Evolutionary conservation across 805 yeast genomes (phyloP), one percentile per base, ranked within the genome.

Genomic region (Saturnispora saitoi): DNA sequence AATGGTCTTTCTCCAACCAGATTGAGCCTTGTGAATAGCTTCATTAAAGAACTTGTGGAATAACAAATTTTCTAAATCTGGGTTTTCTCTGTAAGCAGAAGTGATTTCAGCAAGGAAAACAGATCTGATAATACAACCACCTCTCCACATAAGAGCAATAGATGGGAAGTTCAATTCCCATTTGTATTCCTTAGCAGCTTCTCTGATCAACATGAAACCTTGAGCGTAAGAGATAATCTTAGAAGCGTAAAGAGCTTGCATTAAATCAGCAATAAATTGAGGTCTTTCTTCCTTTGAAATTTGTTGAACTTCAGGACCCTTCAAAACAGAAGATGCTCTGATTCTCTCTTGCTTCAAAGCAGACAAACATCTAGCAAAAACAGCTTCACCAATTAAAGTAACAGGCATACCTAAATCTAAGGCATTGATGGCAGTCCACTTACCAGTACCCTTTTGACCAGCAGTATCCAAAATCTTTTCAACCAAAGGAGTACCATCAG

Each of bases 381-480:
- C 99, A 53, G 99, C 98, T 79, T 91, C 99, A 70, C 98, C 97
- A 62, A 91, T 93, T 69, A 91, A 78, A 54, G 98, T 89, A 61
- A 91, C 96, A 60, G 99, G 99, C 86, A 87, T 88, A 71, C 98
- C 98, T 61, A 93, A 78, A 72, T 93, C 98, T 63, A 91, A 77
- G 55, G 98, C 98, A 69, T 89, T 90, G 71, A 91, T 87, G 56
- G 98, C 97, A 60, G 98, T 93, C 99, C 99, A 91, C 77, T 91
- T 91, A 77, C 99, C 99, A 59, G 99, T 91, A 80, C 99, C 99
- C 80, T 91, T 91, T 78, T 91, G 98, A 63, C 98, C 98, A 59
- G 99, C 99, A 64, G 86, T 70, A 73, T 91, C 99, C 70, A 89
- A 75, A 66, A 91, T 90, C 80, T 91, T 93, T 77, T 93, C 98